Conservation (phyloP, 2,329 filamentous ascomycete genomes). For the Pseudogymnoascus sp. region DNA sequence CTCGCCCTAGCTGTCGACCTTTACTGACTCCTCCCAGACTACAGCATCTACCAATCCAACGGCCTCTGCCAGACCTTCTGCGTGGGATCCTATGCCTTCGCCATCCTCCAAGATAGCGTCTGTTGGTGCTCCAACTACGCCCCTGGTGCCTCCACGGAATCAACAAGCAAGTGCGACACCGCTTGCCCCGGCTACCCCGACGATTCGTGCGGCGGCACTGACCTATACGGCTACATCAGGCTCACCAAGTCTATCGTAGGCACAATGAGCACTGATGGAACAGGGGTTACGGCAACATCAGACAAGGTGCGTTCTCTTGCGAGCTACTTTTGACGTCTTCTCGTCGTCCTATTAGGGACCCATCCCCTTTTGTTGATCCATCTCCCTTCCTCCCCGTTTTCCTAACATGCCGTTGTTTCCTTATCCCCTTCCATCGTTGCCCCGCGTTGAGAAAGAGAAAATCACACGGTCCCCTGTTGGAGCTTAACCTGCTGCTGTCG, state of each 20-base stretch:
- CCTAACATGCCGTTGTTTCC: conserved; percentile 7
- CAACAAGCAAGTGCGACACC: conserved; percentile 41
- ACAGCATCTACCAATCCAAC: conserved; percentile 54
- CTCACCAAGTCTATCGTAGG: conserved; percentile 47
- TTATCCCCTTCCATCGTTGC: not conserved
- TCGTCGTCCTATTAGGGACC: conserved; percentile 7
- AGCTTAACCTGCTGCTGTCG: not conserved
- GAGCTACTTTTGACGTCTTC: not conserved
- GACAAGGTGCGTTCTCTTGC: conserved; percentile 4
- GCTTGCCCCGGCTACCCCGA: conserved; percentile 59
- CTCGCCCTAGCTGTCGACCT: not conserved
- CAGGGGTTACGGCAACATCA: not conserved
- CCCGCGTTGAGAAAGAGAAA: not conserved
- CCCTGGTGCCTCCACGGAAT: conserved; percentile 40
- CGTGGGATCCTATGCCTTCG: conserved; percentile 50
- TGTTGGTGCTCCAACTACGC: conserved; percentile 72
- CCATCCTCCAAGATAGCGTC: conserved; percentile 52
- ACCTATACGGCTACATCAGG: conserved; percentile 57
- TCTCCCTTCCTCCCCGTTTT: not conserved
- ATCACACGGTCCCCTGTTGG: not conserved
- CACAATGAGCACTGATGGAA: conserved; percentile 32
- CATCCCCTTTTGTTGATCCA: not conserved
- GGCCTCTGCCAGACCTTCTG: conserved; percentile 60
- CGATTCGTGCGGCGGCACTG: conserved; percentile 56
- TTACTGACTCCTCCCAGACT: not conserved